phyloP scores from a whole-genome alignment of 164 flowering plant species.

The Chloranthus sessilifolius region DNA sequence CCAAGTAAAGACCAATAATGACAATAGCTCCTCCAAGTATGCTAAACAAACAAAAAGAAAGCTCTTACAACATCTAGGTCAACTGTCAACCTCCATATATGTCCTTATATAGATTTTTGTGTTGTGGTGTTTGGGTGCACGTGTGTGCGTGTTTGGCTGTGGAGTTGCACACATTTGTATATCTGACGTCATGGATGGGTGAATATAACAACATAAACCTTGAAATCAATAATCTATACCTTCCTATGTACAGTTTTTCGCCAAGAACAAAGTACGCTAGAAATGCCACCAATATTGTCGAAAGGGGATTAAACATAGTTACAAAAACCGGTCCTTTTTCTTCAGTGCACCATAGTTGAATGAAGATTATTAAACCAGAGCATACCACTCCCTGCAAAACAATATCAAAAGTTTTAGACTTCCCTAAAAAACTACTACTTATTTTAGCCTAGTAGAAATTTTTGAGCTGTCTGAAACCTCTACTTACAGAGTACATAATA shows the following conservation, averaged over 20 bases:
- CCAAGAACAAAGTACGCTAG: conserved; percentile 66
- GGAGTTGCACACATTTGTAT: too few relatives aligned
- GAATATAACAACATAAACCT: too few relatives aligned
- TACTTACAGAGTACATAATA: conserved; percentile 52
- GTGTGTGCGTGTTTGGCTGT: too few relatives aligned
- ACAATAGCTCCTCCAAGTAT: conserved; percentile 59
- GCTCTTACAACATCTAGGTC: neutral
- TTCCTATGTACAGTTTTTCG: conserved; percentile 60
- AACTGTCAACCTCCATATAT: too few relatives aligned
- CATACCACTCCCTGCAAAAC: conserved; percentile 56
- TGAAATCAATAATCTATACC: conserved; percentile 28
- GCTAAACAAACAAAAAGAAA: conserved; percentile 30
- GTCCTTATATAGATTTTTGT: too few relatives aligned
- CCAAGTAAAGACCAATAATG: conserved; percentile 63
- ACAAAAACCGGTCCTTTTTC: conserved; percentile 79
- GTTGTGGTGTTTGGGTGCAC: too few relatives aligned
- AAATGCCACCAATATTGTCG: conserved; percentile 53
- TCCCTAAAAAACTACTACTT: neutral
- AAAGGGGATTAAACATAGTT: conserved; percentile 80
- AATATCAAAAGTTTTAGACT: conserved; percentile 3
- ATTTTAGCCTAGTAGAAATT: too few relatives aligned
- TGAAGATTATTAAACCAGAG: conserved; percentile 49
- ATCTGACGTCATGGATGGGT: too few relatives aligned
- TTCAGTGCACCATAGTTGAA: conserved; percentile 78
- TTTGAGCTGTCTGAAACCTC: neutral